Conservation (phyloP, 2,329 filamentous ascomycete genomes). For the Fusarium austroafricanum region DNA sequence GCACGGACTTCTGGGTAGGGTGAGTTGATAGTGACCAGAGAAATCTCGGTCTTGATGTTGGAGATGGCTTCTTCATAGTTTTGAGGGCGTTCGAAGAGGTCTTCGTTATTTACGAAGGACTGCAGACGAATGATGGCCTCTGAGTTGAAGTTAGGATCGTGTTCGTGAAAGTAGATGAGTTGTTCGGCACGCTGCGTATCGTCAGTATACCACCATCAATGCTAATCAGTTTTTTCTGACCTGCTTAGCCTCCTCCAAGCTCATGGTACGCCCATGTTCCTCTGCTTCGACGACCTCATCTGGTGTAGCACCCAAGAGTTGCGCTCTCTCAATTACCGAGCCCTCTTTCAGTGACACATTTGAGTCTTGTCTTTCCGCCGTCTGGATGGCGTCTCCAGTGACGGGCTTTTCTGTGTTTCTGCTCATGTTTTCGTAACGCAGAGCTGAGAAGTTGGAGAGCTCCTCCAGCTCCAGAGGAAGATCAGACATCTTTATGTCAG, state of each 20-base stretch:
- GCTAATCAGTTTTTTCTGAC: background rate
- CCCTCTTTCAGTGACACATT: conserved; percentile 9
- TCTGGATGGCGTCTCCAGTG: background rate
- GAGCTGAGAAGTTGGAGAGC: background rate
- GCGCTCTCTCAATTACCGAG: conserved; percentile 3
- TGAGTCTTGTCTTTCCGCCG: background rate
- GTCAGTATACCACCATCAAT: background rate
- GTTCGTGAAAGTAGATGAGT: conserved; percentile 33
- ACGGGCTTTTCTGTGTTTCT: conserved; percentile 3
- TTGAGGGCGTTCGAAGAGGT: conserved; percentile 51
- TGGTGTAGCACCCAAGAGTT: conserved; percentile 16
- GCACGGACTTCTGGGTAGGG: conserved; percentile 67
- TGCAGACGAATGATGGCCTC: conserved; percentile 30
- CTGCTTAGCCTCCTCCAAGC: conserved; percentile 17
- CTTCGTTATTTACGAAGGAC: conserved; percentile 36
- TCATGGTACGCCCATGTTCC: conserved; percentile 19
- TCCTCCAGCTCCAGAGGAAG: too few species aligned
- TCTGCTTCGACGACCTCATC: conserved; percentile 36
- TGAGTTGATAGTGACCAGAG: conserved; percentile 64
- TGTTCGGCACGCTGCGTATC: conserved; percentile 19
- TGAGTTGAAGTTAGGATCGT: conserved; percentile 40
- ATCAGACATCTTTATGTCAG: background rate
- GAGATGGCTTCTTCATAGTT: conserved; percentile 56
- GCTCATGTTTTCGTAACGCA: conserved; percentile 5
- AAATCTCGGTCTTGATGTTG: conserved; percentile 65